These are phyloP conservation scores for Trichoderma guizhouense DNA, from an alignment of 2,329 filamentous ascomycete genomes.

Conservation along the genomic window DNA sequence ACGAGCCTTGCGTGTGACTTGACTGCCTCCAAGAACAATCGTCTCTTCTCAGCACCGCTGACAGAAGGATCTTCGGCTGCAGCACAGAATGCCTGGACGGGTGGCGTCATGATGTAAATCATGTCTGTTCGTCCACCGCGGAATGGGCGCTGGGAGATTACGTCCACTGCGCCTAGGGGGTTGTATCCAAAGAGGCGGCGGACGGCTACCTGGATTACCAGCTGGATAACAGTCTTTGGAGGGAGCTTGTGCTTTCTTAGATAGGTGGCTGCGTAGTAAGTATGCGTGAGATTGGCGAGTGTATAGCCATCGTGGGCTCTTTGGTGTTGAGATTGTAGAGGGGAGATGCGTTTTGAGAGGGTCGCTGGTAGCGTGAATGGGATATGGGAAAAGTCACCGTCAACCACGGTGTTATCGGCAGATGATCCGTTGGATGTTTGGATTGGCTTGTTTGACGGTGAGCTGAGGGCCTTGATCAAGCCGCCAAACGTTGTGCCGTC, in stretches of 20 bases:
- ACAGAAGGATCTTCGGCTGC: not conserved
- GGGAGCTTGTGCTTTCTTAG: not conserved
- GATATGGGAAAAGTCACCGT: not conserved
- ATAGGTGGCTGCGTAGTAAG: not conserved
- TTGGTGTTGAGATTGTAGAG: not conserved
- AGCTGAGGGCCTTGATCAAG: not conserved
- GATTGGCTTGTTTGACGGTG: not conserved
- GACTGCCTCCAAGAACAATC: not conserved
- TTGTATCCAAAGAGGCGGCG: slow-evolving; percentile 8
- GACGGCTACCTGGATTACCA: not conserved
- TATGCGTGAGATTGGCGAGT: not conserved
- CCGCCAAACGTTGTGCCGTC: slow-evolving; percentile 15
- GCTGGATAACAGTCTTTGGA: not conserved
- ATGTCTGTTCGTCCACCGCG: slow-evolving; percentile 14
- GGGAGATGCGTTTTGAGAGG: not conserved
- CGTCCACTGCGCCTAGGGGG: slow-evolving; percentile 6
- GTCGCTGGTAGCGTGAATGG: not conserved
- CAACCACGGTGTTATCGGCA: not conserved
- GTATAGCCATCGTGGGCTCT: not conserved
- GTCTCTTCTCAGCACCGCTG: not conserved
- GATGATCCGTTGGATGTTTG: not conserved
- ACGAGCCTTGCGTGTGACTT: slow-evolving; percentile 1
- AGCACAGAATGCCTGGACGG: not conserved
- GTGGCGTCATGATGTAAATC: slow-evolving; percentile 5
- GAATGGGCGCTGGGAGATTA: slow-evolving; percentile 10